These are phyloP conservation scores for Scutellaria barbata DNA, from an alignment of 257 asterid species.

Conservation along the genomic window DNA sequence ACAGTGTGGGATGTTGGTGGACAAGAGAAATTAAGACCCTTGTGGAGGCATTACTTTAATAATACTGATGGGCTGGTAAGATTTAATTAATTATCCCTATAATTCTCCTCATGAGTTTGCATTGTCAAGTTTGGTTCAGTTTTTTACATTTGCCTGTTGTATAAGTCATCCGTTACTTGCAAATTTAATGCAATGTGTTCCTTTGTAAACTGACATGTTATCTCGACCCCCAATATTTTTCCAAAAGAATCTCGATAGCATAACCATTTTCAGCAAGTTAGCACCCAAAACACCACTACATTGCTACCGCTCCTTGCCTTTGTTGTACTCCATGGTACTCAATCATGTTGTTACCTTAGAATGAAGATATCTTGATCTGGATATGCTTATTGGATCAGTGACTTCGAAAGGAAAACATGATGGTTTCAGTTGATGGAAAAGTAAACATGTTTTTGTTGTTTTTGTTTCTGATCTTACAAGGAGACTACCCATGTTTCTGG, in stretches of 20 bases:
- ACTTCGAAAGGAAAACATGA: conserved; percentile 8
- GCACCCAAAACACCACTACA: conserved; percentile 11
- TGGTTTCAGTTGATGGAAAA: conserved; percentile 17
- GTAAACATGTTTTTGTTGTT: conserved; percentile 6
- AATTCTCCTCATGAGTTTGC: conserved; percentile 21
- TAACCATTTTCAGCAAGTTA: conserved; percentile 24
- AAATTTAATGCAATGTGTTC: conserved; percentile 14
- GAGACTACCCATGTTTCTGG: background rate
- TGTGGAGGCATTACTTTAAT: conserved; percentile 96
- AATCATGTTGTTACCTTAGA: conserved; percentile 12
- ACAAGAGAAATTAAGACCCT: conserved; percentile 91
- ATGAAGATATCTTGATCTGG: conserved; percentile 17
- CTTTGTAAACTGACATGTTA: conserved; percentile 3
- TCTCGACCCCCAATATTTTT: conserved; percentile 4
- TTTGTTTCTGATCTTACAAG: conserved; percentile 20
- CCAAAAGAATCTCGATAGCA: conserved; percentile 18
- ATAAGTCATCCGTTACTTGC: conserved; percentile 2
- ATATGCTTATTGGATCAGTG: conserved; percentile 20
- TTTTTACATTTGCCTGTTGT: conserved; percentile 10
- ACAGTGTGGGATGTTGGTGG: conserved; percentile 99
- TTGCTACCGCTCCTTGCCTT: conserved; percentile 10
- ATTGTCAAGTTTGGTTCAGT: conserved; percentile 10
- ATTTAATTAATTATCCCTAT: conserved; percentile 13
- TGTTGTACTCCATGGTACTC: conserved; percentile 13
- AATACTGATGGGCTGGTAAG: conserved; percentile 96